Conservation (phyloP, 768 basidiomycete species). For the Lentinula detonsa region DNA sequence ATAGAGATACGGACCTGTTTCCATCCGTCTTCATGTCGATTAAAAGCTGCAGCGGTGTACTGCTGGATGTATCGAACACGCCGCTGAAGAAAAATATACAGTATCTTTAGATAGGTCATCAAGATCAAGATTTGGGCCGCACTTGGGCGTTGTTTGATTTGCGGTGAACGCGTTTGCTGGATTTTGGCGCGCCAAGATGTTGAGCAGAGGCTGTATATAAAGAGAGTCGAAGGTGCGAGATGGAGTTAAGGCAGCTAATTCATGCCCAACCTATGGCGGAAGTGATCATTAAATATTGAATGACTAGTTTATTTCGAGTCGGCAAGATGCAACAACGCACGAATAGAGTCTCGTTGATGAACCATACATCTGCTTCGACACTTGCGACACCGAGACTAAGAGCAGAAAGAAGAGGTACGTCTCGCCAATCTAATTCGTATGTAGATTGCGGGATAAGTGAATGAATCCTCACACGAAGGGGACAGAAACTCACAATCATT, state of each 20-base stretch:
- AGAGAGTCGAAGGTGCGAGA: slow-evolving; percentile 40
- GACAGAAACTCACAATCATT: slow-evolving; percentile 38
- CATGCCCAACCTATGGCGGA: slow-evolving; percentile 36
- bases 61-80: slow-evolving; percentile 40
- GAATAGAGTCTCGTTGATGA: slow-evolving; percentile 35
- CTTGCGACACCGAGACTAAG: slow-evolving; percentile 43
- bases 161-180: slow-evolving; percentile 34
- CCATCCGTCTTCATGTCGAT: slow-evolving; percentile 51
- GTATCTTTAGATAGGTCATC: neutral
- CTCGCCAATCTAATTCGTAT: slow-evolving; percentile 37
- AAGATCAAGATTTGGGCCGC: slow-evolving; percentile 10
- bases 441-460: neutral
- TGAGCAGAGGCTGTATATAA: slow-evolving; percentile 40
- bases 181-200: slow-evolving; percentile 35
- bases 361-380: slow-evolving; percentile 51
- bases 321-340: slow-evolving; percentile 19
- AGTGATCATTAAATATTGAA: neutral
- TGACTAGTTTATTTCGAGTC: too few species aligned
- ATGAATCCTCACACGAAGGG: neutral
- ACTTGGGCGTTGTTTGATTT: slow-evolving; percentile 36
- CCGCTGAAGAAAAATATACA: slow-evolving; percentile 24
- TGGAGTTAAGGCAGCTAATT: slow-evolving; percentile 32
- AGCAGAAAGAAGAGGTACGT: slow-evolving; percentile 43
- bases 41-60: slow-evolving; percentile 38
- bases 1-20: slow-evolving; percentile 23